phyloP scores from a whole-genome alignment of 805 yeast genomes.

The Zygoascus tannicola region DNA sequence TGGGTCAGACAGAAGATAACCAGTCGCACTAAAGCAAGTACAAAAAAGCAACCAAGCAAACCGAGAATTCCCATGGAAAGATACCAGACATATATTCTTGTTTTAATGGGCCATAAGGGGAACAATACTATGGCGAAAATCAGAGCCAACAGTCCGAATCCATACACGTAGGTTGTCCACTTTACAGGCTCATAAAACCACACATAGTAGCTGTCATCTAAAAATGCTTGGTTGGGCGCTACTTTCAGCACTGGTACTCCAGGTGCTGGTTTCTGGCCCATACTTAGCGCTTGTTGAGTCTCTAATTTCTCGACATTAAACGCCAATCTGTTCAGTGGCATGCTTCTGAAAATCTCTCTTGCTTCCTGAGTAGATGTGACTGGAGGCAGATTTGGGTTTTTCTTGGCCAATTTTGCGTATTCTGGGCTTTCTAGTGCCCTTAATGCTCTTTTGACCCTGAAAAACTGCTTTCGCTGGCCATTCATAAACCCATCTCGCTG shows the following conservation, averaged over 20 bases:
- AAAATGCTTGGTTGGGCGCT: slow-evolving; percentile 31
- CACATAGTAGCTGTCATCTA: slow-evolving; percentile 50
- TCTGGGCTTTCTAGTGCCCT: slow-evolving; percentile 71
- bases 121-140: slow-evolving; percentile 59
- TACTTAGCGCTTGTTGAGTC: slow-evolving; percentile 47
- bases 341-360: slow-evolving; percentile 48
- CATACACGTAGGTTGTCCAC: slow-evolving; percentile 52
- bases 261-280: slow-evolving; percentile 63
- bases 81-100: slow-evolving; percentile 90
- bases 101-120: slow-evolving; percentile 90
- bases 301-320: slow-evolving; percentile 69
- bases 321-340: slow-evolving; percentile 66
- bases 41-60: slow-evolving; percentile 65
- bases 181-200: slow-evolving; percentile 77
- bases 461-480: slow-evolving; percentile 67
- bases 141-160: slow-evolving; percentile 55
- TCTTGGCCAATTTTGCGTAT: slow-evolving; percentile 43
- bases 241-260: slow-evolving; percentile 37
- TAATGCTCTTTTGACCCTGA: slow-evolving; percentile 61
- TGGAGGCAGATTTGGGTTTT: slow-evolving; percentile 42
- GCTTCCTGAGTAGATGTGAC: slow-evolving; percentile 48
- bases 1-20: slow-evolving; percentile 55
- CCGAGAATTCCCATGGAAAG: slow-evolving; percentile 69
- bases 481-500: slow-evolving; percentile 74
- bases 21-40: slow-evolving; percentile 68